phyloP scores from a whole-genome alignment of 306 rosid genomes.

The Prunus fruticosa region DNA sequence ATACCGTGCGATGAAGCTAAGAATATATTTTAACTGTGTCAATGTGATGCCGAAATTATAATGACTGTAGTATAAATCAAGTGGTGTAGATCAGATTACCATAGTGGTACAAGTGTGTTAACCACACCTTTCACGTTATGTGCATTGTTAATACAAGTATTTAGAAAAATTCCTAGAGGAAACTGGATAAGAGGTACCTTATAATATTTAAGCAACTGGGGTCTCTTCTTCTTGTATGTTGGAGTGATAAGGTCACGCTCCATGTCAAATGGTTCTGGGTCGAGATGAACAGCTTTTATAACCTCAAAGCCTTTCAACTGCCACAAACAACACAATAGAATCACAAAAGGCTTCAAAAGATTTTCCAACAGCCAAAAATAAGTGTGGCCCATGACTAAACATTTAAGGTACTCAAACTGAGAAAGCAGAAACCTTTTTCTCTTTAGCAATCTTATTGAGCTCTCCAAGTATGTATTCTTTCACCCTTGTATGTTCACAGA shows the following conservation, averaged over 20 bases:
- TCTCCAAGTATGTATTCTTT: slow-evolving; percentile 61
- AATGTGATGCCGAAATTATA: neutral
- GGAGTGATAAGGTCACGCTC: slow-evolving; percentile 96
- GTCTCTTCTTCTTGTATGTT: slow-evolving; percentile 90
- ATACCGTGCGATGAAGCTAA: neutral
- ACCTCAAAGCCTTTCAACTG: slow-evolving; percentile 95
- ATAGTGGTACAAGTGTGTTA: neutral
- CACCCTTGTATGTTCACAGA: slow-evolving; percentile 66
- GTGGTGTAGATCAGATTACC: neutral
- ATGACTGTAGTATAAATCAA: neutral
- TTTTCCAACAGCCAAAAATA: slow-evolving; percentile 4
- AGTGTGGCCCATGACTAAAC: neutral
- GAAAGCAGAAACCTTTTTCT: slow-evolving; percentile 61
- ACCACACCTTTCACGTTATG: neutral
- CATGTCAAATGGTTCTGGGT: slow-evolving; percentile 84
- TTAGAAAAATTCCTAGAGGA: neutral
- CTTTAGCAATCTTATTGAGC: slow-evolving; percentile 70
- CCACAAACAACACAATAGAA: slow-evolving; percentile 24
- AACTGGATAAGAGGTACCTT: slow-evolving; percentile 48
- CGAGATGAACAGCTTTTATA: slow-evolving; percentile 75
- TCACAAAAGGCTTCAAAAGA: slow-evolving; percentile 13
- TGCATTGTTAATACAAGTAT: neutral
- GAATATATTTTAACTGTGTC: neutral
- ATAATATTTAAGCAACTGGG: slow-evolving; percentile 82
- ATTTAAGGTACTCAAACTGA: neutral